A percentile compares a stretch with the other conserved stretches of the same genome.
These are phyloP conservation scores for Acrocalymma vagum DNA, from an alignment of 2,329 filamentous ascomycete genomes.

Conservation along the genomic window DNA sequence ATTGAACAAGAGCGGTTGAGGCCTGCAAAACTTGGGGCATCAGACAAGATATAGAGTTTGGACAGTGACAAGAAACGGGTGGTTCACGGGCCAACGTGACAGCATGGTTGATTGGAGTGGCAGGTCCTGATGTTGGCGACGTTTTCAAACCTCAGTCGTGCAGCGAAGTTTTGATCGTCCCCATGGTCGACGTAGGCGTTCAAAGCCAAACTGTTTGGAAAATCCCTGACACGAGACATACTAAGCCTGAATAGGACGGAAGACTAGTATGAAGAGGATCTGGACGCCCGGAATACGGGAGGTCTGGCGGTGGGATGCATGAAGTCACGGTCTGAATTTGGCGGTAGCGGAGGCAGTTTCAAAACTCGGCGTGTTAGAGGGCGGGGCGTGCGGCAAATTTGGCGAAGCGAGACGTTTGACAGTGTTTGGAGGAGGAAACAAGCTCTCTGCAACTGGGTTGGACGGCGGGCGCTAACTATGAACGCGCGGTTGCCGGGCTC, in stretches of 20 bases:
- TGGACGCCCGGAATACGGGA: conserved; percentile 28
- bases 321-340: conserved; percentile 35
- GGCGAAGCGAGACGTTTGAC: conserved; percentile 49
- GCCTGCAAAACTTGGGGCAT: conserved; percentile 47
- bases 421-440: conserved; percentile 48
- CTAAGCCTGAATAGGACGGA: conserved; percentile 44
- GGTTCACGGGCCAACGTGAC: conserved; percentile 27
- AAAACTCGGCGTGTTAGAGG: conserved; percentile 49
- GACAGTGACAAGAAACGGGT: conserved; percentile 37
- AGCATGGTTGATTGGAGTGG: conserved; percentile 50
- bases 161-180: conserved; percentile 47
- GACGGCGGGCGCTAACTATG: conserved; percentile 46
- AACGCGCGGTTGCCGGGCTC: conserved; percentile 32
- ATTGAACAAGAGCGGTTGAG: conserved; percentile 49
- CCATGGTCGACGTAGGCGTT: conserved; percentile 39
- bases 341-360: conserved; percentile 45
- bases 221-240: conserved; percentile 47
- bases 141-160: conserved; percentile 53
- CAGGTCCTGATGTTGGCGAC: conserved; percentile 48
- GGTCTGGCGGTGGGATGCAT: conserved; percentile 37
- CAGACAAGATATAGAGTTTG: conserved; percentile 46
- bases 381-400: conserved; percentile 44
- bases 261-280: conserved; percentile 34
- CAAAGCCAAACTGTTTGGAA: conserved; percentile 47
- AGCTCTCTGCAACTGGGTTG: conserved; percentile 39